phyloP scores from a whole-genome alignment of 495 filamentous ascomycete genomes.

The Aspergillus haitiensis region DNA sequence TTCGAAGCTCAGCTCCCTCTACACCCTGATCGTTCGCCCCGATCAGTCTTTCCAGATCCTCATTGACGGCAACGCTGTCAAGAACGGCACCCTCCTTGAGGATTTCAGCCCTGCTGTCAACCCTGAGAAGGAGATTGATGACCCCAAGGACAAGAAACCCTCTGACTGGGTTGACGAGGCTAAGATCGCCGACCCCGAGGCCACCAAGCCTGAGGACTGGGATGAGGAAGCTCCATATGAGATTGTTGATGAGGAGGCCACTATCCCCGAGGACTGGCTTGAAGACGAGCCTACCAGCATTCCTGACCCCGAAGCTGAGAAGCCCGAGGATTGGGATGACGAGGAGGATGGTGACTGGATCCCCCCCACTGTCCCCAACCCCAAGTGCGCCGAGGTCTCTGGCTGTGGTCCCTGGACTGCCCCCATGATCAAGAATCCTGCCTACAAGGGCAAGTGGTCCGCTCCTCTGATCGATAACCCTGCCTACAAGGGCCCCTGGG shows the following conservation, averaged over 20 bases:
- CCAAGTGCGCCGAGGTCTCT: slow-evolving; percentile 90
- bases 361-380: slow-evolving; percentile 88
- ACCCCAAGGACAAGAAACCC: slow-evolving; percentile 93
- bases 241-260: slow-evolving; percentile 90
- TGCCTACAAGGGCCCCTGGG: slow-evolving; percentile 95
- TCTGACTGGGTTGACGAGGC: slow-evolving; percentile 93
- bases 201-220: slow-evolving; percentile 97
- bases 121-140: slow-evolving; percentile 94
- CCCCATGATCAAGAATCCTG: slow-evolving; percentile 93
- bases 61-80: slow-evolving; percentile 80
- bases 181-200: slow-evolving; percentile 87
- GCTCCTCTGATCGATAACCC: slow-evolving; percentile 96
- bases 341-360: slow-evolving; percentile 99
- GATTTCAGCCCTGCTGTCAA: slow-evolving; percentile 94
- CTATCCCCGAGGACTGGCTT: slow-evolving; percentile 93
- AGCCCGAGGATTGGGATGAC: slow-evolving; percentile 99
- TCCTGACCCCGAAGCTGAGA: slow-evolving; percentile 94
- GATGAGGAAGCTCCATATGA: slow-evolving; percentile 97
- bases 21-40: slow-evolving; percentile 92
- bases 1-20: slow-evolving; percentile 86
- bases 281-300: slow-evolving; percentile 83
- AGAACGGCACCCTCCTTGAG: slow-evolving; percentile 89
- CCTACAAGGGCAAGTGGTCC: slow-evolving; percentile 98
- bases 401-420: slow-evolving; percentile 93
- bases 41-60: slow-evolving; percentile 93